phyloP scores from a whole-genome alignment of 176 grass and related monocot genomes.

The Oryza officinalis region DNA sequence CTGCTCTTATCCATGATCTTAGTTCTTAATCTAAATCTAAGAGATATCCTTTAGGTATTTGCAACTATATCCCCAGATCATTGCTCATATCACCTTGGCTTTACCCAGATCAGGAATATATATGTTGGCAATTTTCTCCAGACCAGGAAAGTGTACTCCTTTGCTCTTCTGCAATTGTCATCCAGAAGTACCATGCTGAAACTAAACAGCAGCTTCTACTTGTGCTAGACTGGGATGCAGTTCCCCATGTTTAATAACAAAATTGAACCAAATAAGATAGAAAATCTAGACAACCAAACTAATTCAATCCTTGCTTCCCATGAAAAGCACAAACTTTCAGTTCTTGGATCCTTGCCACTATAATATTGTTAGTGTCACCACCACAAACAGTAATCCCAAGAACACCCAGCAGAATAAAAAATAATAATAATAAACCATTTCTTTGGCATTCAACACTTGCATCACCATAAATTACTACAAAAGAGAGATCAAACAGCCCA shows the following conservation, averaged over 20 bases:
- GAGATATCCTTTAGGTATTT: not conserved
- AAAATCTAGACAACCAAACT: not conserved
- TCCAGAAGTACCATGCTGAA: not conserved
- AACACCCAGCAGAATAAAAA: not conserved
- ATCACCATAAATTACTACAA: constrained; percentile 14
- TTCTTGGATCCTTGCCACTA: not conserved
- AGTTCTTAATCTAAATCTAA: not conserved
- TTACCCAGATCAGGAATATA: not conserved
- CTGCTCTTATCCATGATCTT: not conserved
- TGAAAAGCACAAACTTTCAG: not conserved
- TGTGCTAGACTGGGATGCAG: not conserved
- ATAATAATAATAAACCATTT: not conserved
- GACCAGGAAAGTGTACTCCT: not conserved
- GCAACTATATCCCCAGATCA: not conserved
- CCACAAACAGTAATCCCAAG: not conserved
- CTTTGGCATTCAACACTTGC: constrained; percentile 8
- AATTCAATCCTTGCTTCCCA: not conserved
- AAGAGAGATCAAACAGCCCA: constrained; percentile 21
- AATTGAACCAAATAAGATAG: not conserved
- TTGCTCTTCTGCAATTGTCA: not conserved
- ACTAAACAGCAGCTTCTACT: not conserved
- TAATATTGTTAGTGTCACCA: not conserved
- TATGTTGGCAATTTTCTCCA: not conserved
- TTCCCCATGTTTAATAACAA: not conserved
- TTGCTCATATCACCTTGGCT: not conserved